These are phyloP conservation scores for Lepidium aucheri DNA, from an alignment of 345 rosid genomes.

Conservation along the genomic window DNA sequence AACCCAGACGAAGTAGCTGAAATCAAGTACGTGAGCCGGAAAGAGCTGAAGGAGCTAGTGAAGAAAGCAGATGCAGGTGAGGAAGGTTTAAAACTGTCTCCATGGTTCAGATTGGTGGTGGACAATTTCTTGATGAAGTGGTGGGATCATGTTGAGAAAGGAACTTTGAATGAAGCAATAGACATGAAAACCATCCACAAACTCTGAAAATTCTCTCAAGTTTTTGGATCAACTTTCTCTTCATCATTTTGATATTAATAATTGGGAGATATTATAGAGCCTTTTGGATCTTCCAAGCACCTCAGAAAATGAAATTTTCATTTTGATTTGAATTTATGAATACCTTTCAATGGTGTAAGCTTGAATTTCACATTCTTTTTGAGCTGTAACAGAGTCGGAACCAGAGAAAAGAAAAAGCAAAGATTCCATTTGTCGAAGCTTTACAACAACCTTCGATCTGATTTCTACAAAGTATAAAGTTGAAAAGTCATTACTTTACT, in stretches of 20 bases:
- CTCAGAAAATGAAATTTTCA: neutral
- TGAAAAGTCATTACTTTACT: neutral
- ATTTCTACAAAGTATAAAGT: neutral
- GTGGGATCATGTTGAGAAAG: constrained; percentile 92
- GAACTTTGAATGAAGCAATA: constrained; percentile 54
- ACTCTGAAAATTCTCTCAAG: constrained; percentile 23
- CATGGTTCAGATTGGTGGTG: constrained; percentile 93
- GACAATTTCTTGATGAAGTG: constrained; percentile 93
- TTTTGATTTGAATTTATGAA: neutral
- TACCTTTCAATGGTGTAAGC: neutral
- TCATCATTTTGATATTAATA: neutral
- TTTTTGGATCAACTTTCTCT: neutral
- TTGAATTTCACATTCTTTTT: neutral
- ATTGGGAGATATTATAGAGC: neutral
- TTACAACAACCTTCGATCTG: neutral
- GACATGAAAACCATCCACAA: constrained; percentile 89
- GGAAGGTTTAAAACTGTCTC: constrained; percentile 79
- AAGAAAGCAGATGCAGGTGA: constrained; percentile 93
- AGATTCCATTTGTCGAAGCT: constrained; percentile 7
- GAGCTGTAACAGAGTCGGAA: constrained; percentile 15
- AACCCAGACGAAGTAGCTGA: constrained; percentile 95
- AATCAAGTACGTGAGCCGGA: constrained; percentile 67
- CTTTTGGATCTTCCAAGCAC: neutral
- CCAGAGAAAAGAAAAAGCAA: neutral
- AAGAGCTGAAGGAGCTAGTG: constrained; percentile 72